These are phyloP conservation scores for Rhodotorula graminis DNA, from an alignment of 768 basidiomycete species.

Conservation along the genomic window DNA sequence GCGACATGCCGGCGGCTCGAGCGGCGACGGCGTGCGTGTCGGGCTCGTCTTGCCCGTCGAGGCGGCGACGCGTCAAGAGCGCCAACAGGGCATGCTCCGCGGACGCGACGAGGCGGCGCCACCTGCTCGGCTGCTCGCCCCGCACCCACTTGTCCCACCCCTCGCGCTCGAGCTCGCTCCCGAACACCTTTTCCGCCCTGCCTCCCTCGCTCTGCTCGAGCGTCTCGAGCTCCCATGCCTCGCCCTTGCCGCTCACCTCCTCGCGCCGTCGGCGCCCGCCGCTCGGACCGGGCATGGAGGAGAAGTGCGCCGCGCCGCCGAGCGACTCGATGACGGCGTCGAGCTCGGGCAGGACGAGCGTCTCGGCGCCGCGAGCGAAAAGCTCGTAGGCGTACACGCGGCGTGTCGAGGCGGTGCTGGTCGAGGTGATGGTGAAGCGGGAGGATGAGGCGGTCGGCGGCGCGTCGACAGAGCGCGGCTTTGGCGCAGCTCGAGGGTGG, in stretches of 20 bases:
- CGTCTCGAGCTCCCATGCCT: neutral
- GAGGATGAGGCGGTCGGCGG: neutral
- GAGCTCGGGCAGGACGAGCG: slow-evolving; percentile 60
- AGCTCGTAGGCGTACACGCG: slow-evolving; percentile 57
- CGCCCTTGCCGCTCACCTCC: neutral
- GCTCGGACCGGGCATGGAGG: slow-evolving; percentile 18
- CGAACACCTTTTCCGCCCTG: neutral
- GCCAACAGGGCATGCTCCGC: neutral
- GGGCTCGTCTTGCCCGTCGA: neutral
- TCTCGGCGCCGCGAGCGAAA: slow-evolving; percentile 59
- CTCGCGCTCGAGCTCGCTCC: slow-evolving; percentile 11
- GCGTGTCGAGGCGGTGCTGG: neutral
- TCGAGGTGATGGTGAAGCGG: neutral
- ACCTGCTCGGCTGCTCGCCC: neutral
- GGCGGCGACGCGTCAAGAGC: neutral
- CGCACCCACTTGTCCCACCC: slow-evolving; percentile 28
- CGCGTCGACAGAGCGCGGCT: neutral
- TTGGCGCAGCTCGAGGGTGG: neutral
- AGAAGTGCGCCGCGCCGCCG: slow-evolving; percentile 51
- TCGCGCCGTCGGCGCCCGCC: too few relatives aligned
- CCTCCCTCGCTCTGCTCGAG: neutral
- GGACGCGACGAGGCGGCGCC: neutral
- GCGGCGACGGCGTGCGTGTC: neutral
- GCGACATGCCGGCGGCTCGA: neutral
- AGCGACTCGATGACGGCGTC: slow-evolving; percentile 58